Evolutionary conservation across 352 stramenopile species (phyloP).

Genomic region (Elongisporangium anandrum): DNA sequence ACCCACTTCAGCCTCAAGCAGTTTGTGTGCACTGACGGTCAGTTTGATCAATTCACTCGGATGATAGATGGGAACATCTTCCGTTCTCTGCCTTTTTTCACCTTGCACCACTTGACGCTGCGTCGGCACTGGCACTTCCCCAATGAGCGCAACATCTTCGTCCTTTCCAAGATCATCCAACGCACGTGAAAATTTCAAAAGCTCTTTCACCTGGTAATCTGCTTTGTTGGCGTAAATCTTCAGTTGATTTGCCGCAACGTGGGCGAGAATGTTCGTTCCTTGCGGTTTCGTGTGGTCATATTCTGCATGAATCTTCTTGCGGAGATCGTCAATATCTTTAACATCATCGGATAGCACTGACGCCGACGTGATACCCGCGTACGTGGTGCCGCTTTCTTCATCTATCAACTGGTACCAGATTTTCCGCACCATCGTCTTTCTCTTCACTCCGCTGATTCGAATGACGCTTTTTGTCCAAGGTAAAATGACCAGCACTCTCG

Average conservation of each 20-base stretch:
- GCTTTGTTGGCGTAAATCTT: slow-evolving; percentile 4
- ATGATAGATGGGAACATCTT: neutral
- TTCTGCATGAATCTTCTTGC: neutral
- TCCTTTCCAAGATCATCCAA: no score
- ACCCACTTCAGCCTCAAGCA: neutral
- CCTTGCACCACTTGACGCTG: neutral
- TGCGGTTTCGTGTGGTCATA: slow-evolving; percentile 3
- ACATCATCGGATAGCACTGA: slow-evolving; percentile 1
- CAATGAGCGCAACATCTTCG: neutral
- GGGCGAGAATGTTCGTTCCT: slow-evolving; percentile 5
- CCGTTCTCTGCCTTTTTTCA: neutral
- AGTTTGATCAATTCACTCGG: neutral
- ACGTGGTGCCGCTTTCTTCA: slow-evolving; percentile 1
- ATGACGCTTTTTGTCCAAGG: no score
- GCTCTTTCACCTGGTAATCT: neutral
- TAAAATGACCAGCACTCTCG: no score
- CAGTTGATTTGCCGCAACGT: slow-evolving; percentile 2
- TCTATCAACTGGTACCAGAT: slow-evolving; percentile 5
- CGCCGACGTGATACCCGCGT: neutral
- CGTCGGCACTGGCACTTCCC: neutral
- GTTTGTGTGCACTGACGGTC: neutral
- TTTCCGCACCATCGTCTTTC: slow-evolving; percentile 3
- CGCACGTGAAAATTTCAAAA: neutral
- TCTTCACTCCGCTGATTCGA: no score
- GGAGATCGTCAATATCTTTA: slow-evolving; percentile 1